phyloP scores from a whole-genome alignment of 2,329 filamentous ascomycete genomes.

The Colletotrichum truncatum region DNA sequence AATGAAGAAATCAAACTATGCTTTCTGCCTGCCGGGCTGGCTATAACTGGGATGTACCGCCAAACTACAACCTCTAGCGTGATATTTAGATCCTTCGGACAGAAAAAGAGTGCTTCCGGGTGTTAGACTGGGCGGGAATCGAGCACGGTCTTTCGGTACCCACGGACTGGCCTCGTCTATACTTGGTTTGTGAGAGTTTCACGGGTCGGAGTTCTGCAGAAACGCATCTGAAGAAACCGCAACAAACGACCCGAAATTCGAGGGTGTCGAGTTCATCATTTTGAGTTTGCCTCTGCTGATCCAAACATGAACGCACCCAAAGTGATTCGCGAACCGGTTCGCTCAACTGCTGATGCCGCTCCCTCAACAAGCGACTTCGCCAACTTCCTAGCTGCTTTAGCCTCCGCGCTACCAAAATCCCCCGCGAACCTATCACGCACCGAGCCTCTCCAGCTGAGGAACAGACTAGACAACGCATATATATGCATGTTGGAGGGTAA shows the following conservation, averaged over 20 bases:
- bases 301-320: background rate
- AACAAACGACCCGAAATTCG: background rate
- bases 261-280: background rate
- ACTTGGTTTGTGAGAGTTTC: no score
- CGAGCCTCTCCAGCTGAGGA: background rate
- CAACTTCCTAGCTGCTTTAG: conserved; percentile 13
- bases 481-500: background rate
- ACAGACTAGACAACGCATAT: background rate
- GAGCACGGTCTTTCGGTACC: background rate
- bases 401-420: background rate
- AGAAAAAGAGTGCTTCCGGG: no score
- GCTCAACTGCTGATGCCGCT: background rate
- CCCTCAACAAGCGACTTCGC: background rate
- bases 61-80: no score
- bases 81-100: no score
- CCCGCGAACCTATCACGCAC: background rate
- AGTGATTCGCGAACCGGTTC: background rate
- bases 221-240: background rate
- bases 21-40: background rate
- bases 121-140: no score
- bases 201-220: no score
- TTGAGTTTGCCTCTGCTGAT: background rate
- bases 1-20: no score
- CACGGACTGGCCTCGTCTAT: background rate
- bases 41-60: no score